Evolutionary conservation across 192 early-diverging fungal species (phyloP).

Genomic region (Mortierella alpina): DNA sequence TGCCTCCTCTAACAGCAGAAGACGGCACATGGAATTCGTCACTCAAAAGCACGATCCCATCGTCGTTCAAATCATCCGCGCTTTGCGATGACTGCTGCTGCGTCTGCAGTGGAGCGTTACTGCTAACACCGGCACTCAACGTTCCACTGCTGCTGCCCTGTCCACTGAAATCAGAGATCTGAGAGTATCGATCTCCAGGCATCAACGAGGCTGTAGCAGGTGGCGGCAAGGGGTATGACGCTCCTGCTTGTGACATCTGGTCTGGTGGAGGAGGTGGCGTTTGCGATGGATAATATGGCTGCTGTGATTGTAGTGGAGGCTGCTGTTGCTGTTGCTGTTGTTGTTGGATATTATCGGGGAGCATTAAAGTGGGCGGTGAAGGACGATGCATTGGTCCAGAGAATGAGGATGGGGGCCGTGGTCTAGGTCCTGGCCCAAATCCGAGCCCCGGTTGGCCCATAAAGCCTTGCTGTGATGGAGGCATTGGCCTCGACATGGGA

Average conservation of each 20-base stretch:
- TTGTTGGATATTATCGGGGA: constrained; percentile 21
- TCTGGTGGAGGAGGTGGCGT: neutral
- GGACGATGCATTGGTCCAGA: constrained; percentile 7
- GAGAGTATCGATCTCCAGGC: too few species aligned
- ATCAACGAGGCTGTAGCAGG: too few species aligned
- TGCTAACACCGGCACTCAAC: too few species aligned
- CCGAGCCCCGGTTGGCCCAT: neutral
- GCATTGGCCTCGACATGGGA: neutral
- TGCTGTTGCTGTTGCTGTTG: constrained; percentile 27
- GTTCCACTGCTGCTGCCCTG: too few species aligned
- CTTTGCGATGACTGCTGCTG: neutral
- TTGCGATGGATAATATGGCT: neutral
- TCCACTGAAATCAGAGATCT: too few species aligned
- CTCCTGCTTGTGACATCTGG: neutral
- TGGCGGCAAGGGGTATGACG: too few species aligned
- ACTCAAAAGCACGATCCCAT: neutral
- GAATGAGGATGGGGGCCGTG: constrained; percentile 7
- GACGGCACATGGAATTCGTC: neutral
- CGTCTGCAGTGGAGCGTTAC: too few species aligned
- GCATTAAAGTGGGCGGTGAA: constrained; percentile 12
- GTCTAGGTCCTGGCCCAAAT: neutral
- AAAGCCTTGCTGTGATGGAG: neutral
- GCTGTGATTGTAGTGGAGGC: neutral
- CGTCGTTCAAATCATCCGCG: neutral
- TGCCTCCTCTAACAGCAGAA: neutral